Evolutionary conservation across 2,329 filamentous ascomycete genomes (phyloP), one percentile per base, ranked within the genome.

Genomic region (Thelonectria rubi): DNA sequence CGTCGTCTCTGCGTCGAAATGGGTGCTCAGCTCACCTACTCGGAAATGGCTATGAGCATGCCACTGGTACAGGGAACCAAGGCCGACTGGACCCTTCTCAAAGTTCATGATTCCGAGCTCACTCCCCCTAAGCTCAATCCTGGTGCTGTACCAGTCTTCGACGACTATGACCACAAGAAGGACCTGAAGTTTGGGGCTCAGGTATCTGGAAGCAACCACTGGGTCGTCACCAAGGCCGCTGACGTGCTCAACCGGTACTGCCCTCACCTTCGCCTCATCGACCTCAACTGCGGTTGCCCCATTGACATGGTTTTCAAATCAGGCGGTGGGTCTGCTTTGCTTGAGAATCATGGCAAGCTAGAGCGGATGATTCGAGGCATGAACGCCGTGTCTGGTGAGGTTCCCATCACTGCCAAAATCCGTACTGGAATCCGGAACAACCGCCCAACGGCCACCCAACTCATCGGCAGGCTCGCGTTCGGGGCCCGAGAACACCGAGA

Each of bases 321-420:
- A 47, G 95, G 95, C 52, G 93, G 92, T 42, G 95, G 95, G 4
- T 97, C 94, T 18, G 94, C 92, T 2, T 86, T 99, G 15, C 88
- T 99, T n/a, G 95, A 99, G 72, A 84, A 89, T 55, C 91, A 87
- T 30, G 88, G 88, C 60, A 98, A 97, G 78, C 81, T 99, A 51
- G 94, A 97, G 77, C 94, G 94, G 77, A 98, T 97, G 79, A 84
- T 99, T 45, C 87, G 94, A 65, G 95, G 95, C 69, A 99, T 99
- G 95, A 97, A 97, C 74, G 86, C 89, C 43, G 92, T 98, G 11
- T 97, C 93, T 3, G 90, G 91, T 45, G 91, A 96, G 70, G 89
- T 96, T 24, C 95, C 95, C 20, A 93, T 99, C 72, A 97, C 93
- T 0, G 91, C 92, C 70, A 99, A 99, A 82, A 94, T 99, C 70